Evolutionary conservation across 805 yeast genomes (phyloP).

Genomic region (Ogataea nitratoaversa): DNA sequence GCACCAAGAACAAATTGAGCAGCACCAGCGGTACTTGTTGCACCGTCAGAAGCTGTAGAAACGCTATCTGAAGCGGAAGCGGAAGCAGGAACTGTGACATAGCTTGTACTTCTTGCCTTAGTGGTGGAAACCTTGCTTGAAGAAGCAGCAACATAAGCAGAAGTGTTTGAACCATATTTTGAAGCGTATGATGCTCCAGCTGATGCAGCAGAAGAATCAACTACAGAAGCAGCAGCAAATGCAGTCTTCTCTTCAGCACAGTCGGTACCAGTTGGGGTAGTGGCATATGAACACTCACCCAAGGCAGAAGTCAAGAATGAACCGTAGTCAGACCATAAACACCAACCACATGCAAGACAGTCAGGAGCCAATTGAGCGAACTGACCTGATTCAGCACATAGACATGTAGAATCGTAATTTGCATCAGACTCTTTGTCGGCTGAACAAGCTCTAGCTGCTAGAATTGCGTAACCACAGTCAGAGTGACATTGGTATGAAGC

Average conservation of each 20-base stretch:
- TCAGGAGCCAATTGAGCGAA: slow-evolving; percentile 24
- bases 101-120: neutral
- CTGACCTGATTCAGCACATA: slow-evolving; percentile 25
- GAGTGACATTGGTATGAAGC: slow-evolving; percentile 32
- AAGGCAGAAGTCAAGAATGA: slow-evolving; percentile 26
- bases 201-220: neutral
- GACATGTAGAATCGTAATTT: slow-evolving; percentile 28
- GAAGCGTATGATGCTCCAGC: slow-evolving; percentile 1
- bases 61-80: neutral
- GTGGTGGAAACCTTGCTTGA: neutral
- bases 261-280: slow-evolving; percentile 31
- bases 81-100: neutral
- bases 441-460: slow-evolving; percentile 30
- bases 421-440: slow-evolving; percentile 20
- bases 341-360: slow-evolving; percentile 38
- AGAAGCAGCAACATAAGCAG: slow-evolving; percentile 1
- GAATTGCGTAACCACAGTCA: slow-evolving; percentile 31
- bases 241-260: slow-evolving; percentile 15
- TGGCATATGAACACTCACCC: slow-evolving; percentile 25
- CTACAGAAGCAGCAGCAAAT: neutral
- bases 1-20: slow-evolving; percentile 14
- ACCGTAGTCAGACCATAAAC: slow-evolving; percentile 33
- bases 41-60: slow-evolving; percentile 2
- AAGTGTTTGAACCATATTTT: neutral
- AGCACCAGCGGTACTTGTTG: slow-evolving; percentile 9